These are phyloP conservation scores for Colletotrichum caudatum DNA, from an alignment of 2,329 filamentous ascomycete species.

Conservation along the genomic window DNA sequence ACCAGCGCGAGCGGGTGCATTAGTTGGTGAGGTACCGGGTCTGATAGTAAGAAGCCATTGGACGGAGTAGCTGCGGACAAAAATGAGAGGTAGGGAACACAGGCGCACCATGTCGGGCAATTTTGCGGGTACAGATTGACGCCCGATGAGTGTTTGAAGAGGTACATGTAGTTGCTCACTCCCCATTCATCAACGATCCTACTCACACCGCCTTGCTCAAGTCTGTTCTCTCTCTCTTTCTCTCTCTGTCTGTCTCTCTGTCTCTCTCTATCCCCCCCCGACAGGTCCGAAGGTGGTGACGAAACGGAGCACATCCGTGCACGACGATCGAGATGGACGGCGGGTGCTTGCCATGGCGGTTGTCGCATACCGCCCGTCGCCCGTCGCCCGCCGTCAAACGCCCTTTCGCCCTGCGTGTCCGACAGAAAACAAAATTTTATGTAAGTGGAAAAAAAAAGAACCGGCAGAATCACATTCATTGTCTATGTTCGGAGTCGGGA, in stretches of 20 bases:
- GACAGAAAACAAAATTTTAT: background rate
- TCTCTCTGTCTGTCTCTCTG: too few species aligned
- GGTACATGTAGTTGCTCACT: background rate
- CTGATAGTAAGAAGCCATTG: background rate
- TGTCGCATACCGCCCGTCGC: background rate
- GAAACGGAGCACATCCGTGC: slow-evolving; percentile 20
- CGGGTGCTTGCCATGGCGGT: background rate
- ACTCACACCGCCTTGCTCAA: background rate
- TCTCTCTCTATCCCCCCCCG: too few species aligned
- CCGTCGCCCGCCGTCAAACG: background rate
- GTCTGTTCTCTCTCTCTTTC: background rate
- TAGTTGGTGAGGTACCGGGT: background rate
- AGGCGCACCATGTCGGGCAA: background rate
- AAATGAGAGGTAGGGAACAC: background rate
- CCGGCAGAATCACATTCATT: background rate
- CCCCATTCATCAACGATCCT: background rate
- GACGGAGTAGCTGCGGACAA: background rate
- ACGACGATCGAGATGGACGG: slow-evolving; percentile 1
- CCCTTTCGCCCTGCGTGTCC: background rate
- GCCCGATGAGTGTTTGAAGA: background rate
- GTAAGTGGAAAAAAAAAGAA: fast-evolving
- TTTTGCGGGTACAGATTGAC: background rate
- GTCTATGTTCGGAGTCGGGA: background rate
- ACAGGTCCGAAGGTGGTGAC: background rate
- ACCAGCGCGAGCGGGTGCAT: slow-evolving; percentile 3